Evolutionary conservation across 2,329 filamentous ascomycete genomes (phyloP).

Genomic region (Fusarium acutatum): DNA sequence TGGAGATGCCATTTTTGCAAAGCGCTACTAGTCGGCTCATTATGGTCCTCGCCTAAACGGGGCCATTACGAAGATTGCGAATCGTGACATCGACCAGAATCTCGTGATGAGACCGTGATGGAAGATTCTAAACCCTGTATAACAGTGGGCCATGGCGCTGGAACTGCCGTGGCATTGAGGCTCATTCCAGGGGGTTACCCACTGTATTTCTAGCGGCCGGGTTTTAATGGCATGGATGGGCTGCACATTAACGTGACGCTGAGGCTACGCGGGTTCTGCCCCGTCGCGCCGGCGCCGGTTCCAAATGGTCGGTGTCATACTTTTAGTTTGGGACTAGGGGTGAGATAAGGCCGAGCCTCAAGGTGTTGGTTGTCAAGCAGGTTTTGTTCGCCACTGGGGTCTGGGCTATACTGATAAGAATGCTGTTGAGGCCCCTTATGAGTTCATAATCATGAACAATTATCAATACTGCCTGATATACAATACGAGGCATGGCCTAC

Average conservation of each 20-base stretch:
- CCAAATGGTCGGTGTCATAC: conserved; percentile 23
- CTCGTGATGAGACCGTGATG: conserved; percentile 34
- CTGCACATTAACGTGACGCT: conserved; percentile 25
- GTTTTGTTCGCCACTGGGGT: conserved; percentile 16
- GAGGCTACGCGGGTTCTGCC: conserved; percentile 20
- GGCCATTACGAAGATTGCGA: conserved; percentile 29
- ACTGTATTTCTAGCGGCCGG: not conserved
- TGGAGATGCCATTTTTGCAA: not conserved
- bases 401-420: not conserved
- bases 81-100: conserved; percentile 28
- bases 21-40: conserved; percentile 16
- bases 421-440: conserved; percentile 15
- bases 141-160: conserved; percentile 26
- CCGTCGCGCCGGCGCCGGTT: conserved; percentile 29
- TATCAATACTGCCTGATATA: not conserved
- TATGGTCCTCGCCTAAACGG: conserved; percentile 21
- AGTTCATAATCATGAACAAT: not conserved
- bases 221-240: not conserved
- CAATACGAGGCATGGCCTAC: not conserved
- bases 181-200: conserved; percentile 21
- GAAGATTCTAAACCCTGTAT: conserved; percentile 17
- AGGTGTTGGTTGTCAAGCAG: conserved; percentile 4
- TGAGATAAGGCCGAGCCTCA: conserved; percentile 42
- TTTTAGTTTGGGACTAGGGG: not conserved
- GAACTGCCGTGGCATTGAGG: conserved; percentile 36